Evolutionary conservation across 2,329 filamentous ascomycete species (phyloP), one percentile per base, ranked within the genome.

Genomic region (Boeremia lycopersici): DNA sequence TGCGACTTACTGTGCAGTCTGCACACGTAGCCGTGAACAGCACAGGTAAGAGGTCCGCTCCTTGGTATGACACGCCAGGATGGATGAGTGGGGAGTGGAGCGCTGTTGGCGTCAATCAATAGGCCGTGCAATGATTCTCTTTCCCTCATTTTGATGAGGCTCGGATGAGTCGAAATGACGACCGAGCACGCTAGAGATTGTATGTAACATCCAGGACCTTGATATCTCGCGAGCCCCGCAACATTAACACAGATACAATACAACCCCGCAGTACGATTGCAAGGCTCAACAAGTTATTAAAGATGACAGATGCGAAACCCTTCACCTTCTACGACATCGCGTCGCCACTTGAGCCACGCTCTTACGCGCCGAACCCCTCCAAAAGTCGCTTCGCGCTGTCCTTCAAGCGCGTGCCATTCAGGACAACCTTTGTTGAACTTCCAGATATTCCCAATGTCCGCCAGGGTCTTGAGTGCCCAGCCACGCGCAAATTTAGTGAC

Each of bases 401-500:
- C 60, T 79, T 79, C 75, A 84, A 83, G 60, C 23, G 38, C 1
- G 42, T 79, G 5, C 68, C 79, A 0, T 82, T 82, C 69, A 68
- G 64, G n/a, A 83, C 81, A 8, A 60, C 67, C 49, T 88, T 83
- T 82, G 76, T 85, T 0, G 65, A 78, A 6, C 64, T 87, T 6
- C 79, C 80, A 4, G 79, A 86, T 58, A 79, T 88, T 28, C 6
- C 40, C 8, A 33, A 49, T 2, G 54, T 57, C 6, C 85, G 84
- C 45, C 70, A 70, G 12, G 47, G 62, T 6, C 54, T 57, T 19
- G 64, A 75, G 2, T 71, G 82, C 0, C 77, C 79, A 0, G 72
- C 85, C 1, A 77, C 76, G 17, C 84, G 86, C 63, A 83, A 81
- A 55, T 80, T 82, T 51, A 77, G 76, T 57, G 81, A 88, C 61